phyloP scores from a whole-genome alignment of 139 green algal genomes.

The Chlamydomonas applanata region DNA sequence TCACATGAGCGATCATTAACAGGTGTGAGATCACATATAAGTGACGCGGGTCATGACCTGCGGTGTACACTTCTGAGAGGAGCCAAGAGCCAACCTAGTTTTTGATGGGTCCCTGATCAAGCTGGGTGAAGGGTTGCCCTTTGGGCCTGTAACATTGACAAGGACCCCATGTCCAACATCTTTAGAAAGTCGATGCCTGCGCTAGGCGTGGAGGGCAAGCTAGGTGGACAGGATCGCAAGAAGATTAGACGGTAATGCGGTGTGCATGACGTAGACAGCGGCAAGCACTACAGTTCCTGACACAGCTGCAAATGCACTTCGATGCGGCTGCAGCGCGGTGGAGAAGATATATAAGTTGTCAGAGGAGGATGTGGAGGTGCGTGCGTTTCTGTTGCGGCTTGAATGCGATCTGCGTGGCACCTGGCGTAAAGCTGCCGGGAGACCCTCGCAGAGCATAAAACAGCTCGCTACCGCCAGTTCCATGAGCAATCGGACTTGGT shows the following conservation, averaged over 20 bases:
- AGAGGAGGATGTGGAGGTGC: slow-evolving; percentile 15
- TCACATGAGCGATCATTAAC: no score
- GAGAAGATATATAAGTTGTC: slow-evolving; percentile 3
- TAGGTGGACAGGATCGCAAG: slow-evolving; percentile 56
- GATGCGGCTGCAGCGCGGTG: background rate
- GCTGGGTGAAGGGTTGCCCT: no score
- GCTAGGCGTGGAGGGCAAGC: slow-evolving; percentile 31
- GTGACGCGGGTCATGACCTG: no score
- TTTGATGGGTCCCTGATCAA: no score
- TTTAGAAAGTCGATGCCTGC: slow-evolving; percentile 40
- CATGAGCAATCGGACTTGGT: background rate
- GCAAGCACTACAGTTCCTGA: background rate
- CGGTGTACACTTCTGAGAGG: no score
- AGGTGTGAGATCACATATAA: no score
- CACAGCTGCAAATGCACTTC: background rate
- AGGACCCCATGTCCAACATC: slow-evolving; percentile 20
- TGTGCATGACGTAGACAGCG: background rate
- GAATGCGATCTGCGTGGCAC: background rate
- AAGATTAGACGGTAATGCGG: slow-evolving; percentile 42
- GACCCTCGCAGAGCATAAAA: no score
- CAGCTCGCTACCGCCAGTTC: background rate
- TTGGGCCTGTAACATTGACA: no score
- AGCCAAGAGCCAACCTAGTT: no score
- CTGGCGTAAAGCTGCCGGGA: no score
- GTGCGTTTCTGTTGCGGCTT: background rate